phyloP scores from a whole-genome alignment of 768 basidiomycete genomes.

The Leccinum variicolor region DNA sequence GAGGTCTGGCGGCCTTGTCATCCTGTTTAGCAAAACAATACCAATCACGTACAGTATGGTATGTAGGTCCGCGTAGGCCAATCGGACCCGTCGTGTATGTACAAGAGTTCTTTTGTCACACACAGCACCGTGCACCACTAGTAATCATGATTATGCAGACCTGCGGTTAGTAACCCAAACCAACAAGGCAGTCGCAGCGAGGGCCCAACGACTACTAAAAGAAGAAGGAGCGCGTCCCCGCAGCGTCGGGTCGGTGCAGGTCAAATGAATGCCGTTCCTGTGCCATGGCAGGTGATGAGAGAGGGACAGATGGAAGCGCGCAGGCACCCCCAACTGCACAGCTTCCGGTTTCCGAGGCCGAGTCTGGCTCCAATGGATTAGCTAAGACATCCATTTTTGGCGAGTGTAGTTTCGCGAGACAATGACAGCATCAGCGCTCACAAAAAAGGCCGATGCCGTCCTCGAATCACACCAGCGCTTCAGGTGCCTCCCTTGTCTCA shows the following conservation, averaged over 20 bases:
- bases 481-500: slow-evolving; percentile 15
- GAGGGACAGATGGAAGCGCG: neutral
- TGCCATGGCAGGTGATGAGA: neutral
- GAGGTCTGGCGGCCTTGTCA: neutral
- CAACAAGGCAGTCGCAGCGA: neutral
- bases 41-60: neutral
- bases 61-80: neutral
- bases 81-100: too few species aligned
- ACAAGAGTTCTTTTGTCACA: neutral
- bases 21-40: neutral
- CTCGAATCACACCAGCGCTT: slow-evolving; percentile 17
- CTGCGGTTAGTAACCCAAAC: neutral
- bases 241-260: neutral
- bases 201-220: neutral
- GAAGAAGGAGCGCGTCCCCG: neutral
- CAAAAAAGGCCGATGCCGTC: slow-evolving; percentile 29
- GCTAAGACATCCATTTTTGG: slow-evolving; percentile 18
- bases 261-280: neutral
- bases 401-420: slow-evolving; percentile 5
- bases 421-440: slow-evolving; percentile 20
- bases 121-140: neutral
- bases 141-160: neutral
- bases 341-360: neutral
- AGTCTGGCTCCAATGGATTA: slow-evolving; percentile 10
- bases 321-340: neutral